phyloP scores from a whole-genome alignment of 805 yeast genomes.

The Candida hispaniensis region DNA sequence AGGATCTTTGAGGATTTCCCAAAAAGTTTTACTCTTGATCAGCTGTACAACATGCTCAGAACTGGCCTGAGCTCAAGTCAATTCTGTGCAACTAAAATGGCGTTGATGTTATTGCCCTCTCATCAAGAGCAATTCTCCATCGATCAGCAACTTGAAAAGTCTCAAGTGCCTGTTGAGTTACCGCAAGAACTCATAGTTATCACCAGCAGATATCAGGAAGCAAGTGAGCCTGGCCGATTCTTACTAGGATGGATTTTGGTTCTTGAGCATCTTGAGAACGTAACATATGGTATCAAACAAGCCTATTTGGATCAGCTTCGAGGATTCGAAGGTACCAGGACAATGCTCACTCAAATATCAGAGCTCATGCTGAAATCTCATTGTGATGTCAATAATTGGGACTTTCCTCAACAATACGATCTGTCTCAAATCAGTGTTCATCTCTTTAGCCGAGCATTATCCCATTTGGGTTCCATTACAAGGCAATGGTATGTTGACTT shows the following conservation, averaged over 20 bases:
- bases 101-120: slow-evolving; percentile 17
- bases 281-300: slow-evolving; percentile 12
- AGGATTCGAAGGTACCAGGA: slow-evolving; percentile 2
- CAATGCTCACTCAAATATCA: slow-evolving; percentile 7
- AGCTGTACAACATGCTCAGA: slow-evolving; percentile 31
- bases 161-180: slow-evolving; percentile 26
- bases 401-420: slow-evolving; percentile 23
- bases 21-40: too few relatives aligned
- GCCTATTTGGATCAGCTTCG: slow-evolving; percentile 15
- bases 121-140: slow-evolving; percentile 24
- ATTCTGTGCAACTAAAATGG: slow-evolving; percentile 19
- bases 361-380: slow-evolving; percentile 7
- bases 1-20: too few relatives aligned
- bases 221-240: slow-evolving; percentile 12
- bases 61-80: slow-evolving; percentile 21
- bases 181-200: too few relatives aligned
- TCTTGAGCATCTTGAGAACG: slow-evolving; percentile 10
- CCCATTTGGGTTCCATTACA: slow-evolving; percentile 11
- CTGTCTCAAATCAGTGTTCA: slow-evolving; percentile 47
- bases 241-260: slow-evolving; percentile 9
- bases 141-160: slow-evolving; percentile 34
- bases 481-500: slow-evolving; percentile 40
- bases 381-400: slow-evolving; percentile 34
- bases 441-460: slow-evolving; percentile 53
- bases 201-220: too few relatives aligned